A percentile compares a stretch with the other conserved stretches of the same genome.
phyloP scores from a whole-genome alignment of 306 rosid species.

The Begonia peltatifolia region DNA sequence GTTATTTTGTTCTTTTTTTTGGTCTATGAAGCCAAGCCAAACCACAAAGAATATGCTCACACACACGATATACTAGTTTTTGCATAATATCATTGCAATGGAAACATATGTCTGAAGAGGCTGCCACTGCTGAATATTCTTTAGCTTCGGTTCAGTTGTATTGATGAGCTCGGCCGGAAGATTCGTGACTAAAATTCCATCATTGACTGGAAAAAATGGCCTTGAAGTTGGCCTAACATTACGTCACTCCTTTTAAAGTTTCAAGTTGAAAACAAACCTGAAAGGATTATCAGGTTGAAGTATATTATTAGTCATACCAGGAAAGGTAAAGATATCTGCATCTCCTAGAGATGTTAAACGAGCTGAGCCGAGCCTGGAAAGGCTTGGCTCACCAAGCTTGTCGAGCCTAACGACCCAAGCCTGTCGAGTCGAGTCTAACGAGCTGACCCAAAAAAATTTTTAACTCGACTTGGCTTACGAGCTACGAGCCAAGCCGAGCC shows the following conservation, averaged over 20 bases:
- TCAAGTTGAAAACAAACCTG: not conserved
- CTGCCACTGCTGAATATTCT: constrained; percentile 44
- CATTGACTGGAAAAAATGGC: constrained; percentile 57
- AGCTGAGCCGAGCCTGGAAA: too few species aligned
- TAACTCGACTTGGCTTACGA: too few species aligned
- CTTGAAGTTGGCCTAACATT: constrained; percentile 21
- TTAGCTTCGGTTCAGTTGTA: constrained; percentile 51
- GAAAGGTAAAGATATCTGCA: constrained; percentile 56
- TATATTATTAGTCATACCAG: constrained; percentile 27
- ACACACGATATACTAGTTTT: constrained; percentile 41
- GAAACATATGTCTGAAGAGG: constrained; percentile 76
- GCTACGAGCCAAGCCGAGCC: too few species aligned
- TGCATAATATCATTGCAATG: constrained; percentile 62
- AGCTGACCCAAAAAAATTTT: too few species aligned
- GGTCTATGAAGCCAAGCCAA: not conserved
- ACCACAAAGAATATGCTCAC: constrained; percentile 5
- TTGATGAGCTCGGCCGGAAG: constrained; percentile 56
- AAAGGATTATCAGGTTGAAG: not conserved
- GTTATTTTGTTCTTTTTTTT: not conserved
- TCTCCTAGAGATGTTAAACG: too few species aligned
- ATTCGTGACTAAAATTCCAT: constrained; percentile 46
- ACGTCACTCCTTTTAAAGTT: not conserved
- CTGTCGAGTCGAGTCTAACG: too few species aligned
- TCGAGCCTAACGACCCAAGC: too few species aligned
- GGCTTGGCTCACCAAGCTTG: too few species aligned